Base-by-base conservation (phyloP, 2,329 filamentous ascomycete genomes). In the Chrysoporthe austroafricana region DNA sequence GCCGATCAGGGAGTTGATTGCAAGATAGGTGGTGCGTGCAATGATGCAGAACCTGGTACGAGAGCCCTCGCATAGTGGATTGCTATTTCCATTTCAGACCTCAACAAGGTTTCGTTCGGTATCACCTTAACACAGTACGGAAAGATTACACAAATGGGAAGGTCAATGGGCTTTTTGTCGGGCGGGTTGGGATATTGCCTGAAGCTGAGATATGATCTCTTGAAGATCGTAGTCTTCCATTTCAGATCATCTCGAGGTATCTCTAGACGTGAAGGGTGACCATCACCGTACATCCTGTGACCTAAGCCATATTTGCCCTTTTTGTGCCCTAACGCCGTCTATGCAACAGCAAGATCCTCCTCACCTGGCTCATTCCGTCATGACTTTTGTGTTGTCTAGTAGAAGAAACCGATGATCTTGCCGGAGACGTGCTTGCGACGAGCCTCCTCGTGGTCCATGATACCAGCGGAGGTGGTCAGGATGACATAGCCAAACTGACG, bases 391-490 rank as follows among this genome's bases (percentile, higher is more conserved):
- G 42, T 63, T 61, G 72, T 77, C 78, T 96, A 97, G 89, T 97
- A 98, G 89, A 97, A 97, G 91, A 98, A 99, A 78, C 96, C 96
- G 77, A 98, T 93, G 85, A 99, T 93, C 91, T 99, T 99, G 85
- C 96, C 96, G 76, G 95, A 90, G 80, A 98, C 96, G 88, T 99
- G 96, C 91, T 98, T 98, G 84, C 96, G 89, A 81, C 96, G 89
- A 76, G 96, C 96, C 90, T 99, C 96, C 89, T 99, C 96, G 88
- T 99, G 96, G 88, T 99, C 96, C 95, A 99, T 98, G 84, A 99
- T 99, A 83, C 96, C 96, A 73, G 96, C 94, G 70, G 94, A 97
- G 85, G 96, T 99, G 83, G 96, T 99, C 79, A 99, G 91, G 84
- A 99, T 94, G 80, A 99, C 93, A 87, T 94, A 97, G 80, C 96